Conservation (phyloP, 768 basidiomycete genomes). For the Pleurotus platypus region DNA sequence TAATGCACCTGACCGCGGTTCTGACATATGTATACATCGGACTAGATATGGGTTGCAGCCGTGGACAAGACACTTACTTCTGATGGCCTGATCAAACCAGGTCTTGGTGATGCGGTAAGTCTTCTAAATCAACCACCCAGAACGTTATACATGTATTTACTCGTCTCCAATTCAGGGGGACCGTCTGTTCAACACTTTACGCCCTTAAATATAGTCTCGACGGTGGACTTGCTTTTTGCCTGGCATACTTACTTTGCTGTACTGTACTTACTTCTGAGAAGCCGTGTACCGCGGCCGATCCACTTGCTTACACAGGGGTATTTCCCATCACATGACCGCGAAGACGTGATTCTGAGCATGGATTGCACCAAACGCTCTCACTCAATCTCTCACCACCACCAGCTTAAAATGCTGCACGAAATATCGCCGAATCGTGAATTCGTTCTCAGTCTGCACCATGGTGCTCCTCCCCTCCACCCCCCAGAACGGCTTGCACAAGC, state of each 20-base stretch:
- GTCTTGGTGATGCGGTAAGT: slow-evolving; percentile 86
- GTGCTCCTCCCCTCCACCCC: slow-evolving; percentile 10
- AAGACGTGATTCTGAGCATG: slow-evolving; percentile 42
- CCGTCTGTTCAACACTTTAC: slow-evolving; percentile 76
- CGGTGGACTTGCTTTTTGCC: background rate
- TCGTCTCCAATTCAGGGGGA: slow-evolving; percentile 56
- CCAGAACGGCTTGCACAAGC: background rate
- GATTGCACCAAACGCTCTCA: slow-evolving; percentile 22
- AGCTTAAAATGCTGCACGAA: slow-evolving; percentile 12
- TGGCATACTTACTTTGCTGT: too few relatives aligned
- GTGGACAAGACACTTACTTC: slow-evolving; percentile 70
- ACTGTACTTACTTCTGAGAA: too few relatives aligned
- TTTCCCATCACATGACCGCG: slow-evolving; percentile 16
- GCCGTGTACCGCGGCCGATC: too few relatives aligned
- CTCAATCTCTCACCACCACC: slow-evolving; percentile 19
- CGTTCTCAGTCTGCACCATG: background rate
- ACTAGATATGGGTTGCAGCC: slow-evolving; percentile 82
- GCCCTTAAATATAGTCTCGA: slow-evolving; percentile 20
- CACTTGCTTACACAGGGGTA: background rate
- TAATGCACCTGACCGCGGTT: too few relatives aligned
- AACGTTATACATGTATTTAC: slow-evolving; percentile 4
- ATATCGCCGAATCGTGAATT: slow-evolving; percentile 6
- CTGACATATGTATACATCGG: too few relatives aligned
- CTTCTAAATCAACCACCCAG: background rate
- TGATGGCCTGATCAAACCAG: slow-evolving; percentile 83